phyloP scores from a whole-genome alignment of 1,139 yeast species.

The Debaryomyces sp. region DNA sequence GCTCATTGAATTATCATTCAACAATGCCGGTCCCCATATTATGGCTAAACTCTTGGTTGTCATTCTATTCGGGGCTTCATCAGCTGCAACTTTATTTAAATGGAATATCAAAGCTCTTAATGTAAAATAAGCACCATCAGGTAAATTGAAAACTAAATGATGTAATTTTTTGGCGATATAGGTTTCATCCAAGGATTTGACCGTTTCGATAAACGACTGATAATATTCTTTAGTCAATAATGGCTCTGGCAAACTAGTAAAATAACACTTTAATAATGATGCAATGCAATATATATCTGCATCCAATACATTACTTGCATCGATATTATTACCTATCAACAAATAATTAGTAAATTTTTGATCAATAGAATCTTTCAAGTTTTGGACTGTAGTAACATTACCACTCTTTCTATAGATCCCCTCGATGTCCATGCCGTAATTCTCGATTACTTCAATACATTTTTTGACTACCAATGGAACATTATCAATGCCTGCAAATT shows the following conservation, averaged over 20 bases:
- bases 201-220: constrained; percentile 68
- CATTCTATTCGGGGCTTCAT: constrained; percentile 76
- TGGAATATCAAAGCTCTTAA: constrained; percentile 84
- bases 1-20: constrained; percentile 63
- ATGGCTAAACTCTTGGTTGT: constrained; percentile 75
- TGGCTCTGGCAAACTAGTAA: constrained; percentile 71
- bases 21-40: constrained; percentile 92
- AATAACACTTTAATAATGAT: constrained; percentile 68
- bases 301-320: constrained; percentile 53
- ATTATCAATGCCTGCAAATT: constrained; percentile 79
- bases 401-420: constrained; percentile 91
- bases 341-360: constrained; percentile 69
- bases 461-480: constrained; percentile 91
- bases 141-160: constrained; percentile 82
- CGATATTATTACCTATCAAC: constrained; percentile 45
- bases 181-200: constrained; percentile 55
- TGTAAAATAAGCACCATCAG: constrained; percentile 95
- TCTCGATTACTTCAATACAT: constrained; percentile 85
- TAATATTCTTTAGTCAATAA: constrained; percentile 60
- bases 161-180: constrained; percentile 76
- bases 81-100: constrained; percentile 69
- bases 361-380: constrained; percentile 73
- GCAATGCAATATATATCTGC: constrained; percentile 76
- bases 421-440: constrained; percentile 79
- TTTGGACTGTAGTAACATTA: constrained; percentile 71